Conservation (phyloP, 176 grass and related monocot genomes). For the Coix lacrymajobi region DNA sequence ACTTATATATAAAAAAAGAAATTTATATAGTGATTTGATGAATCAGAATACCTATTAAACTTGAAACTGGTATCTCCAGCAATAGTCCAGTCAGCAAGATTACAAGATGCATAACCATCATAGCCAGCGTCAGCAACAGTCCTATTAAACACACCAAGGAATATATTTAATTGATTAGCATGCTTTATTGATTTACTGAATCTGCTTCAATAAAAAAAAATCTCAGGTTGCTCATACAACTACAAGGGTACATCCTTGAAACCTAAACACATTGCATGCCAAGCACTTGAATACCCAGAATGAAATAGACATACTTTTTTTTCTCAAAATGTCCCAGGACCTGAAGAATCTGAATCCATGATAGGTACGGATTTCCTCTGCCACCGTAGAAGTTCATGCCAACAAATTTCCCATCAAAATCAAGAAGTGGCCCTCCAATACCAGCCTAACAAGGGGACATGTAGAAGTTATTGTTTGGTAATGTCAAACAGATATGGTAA, state of each 20-base stretch:
- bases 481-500: not conserved
- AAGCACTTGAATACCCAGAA: not conserved
- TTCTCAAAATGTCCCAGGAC: not conserved
- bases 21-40: not conserved
- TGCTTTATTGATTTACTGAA: not conserved
- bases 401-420: not conserved
- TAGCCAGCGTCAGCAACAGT: not conserved
- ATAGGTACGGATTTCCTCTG: not conserved
- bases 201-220: not conserved
- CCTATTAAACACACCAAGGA: not conserved
- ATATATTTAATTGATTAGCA: not conserved
- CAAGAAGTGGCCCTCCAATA: conserved; percentile 9
- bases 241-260: not conserved
- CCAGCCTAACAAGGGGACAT: not conserved
- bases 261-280: not conserved
- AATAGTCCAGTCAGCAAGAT: not conserved
- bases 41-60: not conserved
- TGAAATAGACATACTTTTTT: not conserved
- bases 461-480: not conserved
- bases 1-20: not conserved
- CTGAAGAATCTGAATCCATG: not conserved
- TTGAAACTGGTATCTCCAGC: not conserved
- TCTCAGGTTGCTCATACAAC: not conserved
- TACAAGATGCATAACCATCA: not conserved
- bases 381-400: not conserved